These are phyloP conservation scores for Smittium culicis DNA, from an alignment of 371 early-diverging fungal genomes.

Conservation along the genomic window DNA sequence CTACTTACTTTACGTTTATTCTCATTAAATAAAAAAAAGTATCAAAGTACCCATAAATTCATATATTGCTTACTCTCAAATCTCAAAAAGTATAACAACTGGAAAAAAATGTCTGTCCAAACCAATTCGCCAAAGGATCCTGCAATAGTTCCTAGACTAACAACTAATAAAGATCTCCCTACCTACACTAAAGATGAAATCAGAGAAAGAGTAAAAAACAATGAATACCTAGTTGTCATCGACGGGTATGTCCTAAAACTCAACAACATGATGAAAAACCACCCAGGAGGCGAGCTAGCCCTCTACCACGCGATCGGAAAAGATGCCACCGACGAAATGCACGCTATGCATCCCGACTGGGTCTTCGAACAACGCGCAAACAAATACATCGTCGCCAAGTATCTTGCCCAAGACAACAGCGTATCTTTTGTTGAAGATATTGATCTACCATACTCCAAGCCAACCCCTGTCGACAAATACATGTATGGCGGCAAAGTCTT, in stretches of 20 bases:
- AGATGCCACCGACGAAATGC: conserved; percentile 84
- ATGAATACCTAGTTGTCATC: conserved; percentile 56
- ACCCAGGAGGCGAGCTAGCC: conserved; percentile 85
- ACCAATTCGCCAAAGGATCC: neutral
- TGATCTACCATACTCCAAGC: conserved; percentile 22
- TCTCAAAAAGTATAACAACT: too few species aligned
- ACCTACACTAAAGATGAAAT: conserved; percentile 18
- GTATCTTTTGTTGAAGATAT: conserved; percentile 31
- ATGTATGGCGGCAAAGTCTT: conserved; percentile 14
- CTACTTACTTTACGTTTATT: too few species aligned
- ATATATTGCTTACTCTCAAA: too few species aligned
- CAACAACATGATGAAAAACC: conserved; percentile 60
- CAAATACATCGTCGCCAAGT: conserved; percentile 39
- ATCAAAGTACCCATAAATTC: too few species aligned
- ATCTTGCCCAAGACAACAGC: conserved; percentile 12
- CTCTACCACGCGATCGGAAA: conserved; percentile 69
- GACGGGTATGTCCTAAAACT: conserved; percentile 74
- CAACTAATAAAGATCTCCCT: neutral
- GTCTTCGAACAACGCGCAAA: conserved; percentile 60
- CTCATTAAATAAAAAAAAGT: too few species aligned
- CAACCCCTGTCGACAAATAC: conserved; percentile 16
- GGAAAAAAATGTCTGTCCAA: neutral
- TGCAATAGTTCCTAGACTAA: conserved; percentile 2
- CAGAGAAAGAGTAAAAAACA: conserved; percentile 28
- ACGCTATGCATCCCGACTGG: conserved; percentile 71